Evolutionary conservation across 108 stramenopile genomes (phyloP), one percentile per base, ranked within the genome.

Genomic region (Cyclotella cryptica): DNA sequence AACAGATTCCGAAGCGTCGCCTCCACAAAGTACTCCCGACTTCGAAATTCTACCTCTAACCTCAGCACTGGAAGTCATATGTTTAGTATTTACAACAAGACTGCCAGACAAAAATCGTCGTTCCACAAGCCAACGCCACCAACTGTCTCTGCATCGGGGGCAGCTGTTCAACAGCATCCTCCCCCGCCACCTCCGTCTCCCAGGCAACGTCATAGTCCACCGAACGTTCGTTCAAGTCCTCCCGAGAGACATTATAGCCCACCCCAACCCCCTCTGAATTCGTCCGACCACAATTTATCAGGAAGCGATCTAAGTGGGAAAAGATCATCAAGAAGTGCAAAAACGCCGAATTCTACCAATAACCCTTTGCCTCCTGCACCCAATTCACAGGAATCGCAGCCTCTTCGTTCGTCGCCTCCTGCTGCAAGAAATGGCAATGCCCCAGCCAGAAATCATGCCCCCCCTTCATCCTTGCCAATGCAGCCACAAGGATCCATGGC

Each of bases 71-170:
- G 47, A 15, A 72, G 72, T 62, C 60, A 49, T 29, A 42, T 42
- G 12, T 72, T 62, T 30, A 72, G 72, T 49, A 30, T 72, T 21
- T 72, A 72, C 46, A 72, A 72, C 59, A 72, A 61, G 72, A 35
- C 70, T 14, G 11, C 15, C 41, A 42, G 18, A 9, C 43, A 5
- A 0, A 30, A 41, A 42, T 42, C 62, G 62, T 30, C 22, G 1
- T 58, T 58, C 21, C 24, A 27, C 2, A 13, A 26, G 24, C 24
- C 3, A 58, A 1, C 57, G 57, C 27, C 57, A 58, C 64, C 28
- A 43, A 43, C 6, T 46, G 21, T 24, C 13, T 21, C 64, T 24
- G 45, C 64, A 6, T 21, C 26, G 14, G 45, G 42, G 44, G 26
- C 64, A 27, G 45, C 26, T 13, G 42, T 44, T 24, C 64, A 63